Percentiles rank a stretch among this genome's conserved stretches.
phyloP scores from a whole-genome alignment of 176 grass and related monocot genomes.

The Rhynchospora pubera region DNA sequence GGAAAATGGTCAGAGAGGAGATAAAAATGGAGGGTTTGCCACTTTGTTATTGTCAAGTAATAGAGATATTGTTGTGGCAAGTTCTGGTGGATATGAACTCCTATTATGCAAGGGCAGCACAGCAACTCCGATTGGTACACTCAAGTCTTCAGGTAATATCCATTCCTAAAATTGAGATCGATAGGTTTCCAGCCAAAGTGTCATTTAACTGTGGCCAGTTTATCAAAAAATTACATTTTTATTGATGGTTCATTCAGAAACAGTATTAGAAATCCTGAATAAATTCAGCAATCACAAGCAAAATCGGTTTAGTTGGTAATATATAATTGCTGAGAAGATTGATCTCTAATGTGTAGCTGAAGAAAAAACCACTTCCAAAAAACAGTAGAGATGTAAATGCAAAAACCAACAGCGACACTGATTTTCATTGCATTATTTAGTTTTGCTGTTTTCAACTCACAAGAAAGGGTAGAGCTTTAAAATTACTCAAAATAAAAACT shows the following conservation, averaged over 20 bases:
- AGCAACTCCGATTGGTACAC: background rate
- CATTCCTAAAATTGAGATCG: background rate
- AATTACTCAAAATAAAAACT: background rate
- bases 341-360: background rate
- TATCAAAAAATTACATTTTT: background rate
- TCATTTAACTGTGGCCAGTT: background rate
- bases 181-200: background rate
- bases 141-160: background rate
- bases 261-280: background rate
- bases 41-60: conserved; percentile 15
- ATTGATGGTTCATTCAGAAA: background rate
- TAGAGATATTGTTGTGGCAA: conserved; percentile 19
- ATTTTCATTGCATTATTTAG: background rate
- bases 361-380: background rate
- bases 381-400: background rate
- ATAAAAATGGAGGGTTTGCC: conserved; percentile 16
- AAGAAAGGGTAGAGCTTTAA: background rate
- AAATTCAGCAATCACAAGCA: background rate
- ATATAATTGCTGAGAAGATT: background rate
- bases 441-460: background rate
- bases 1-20: background rate
- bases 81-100: conserved; percentile 18
- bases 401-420: background rate
- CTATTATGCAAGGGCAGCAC: conserved; percentile 19
- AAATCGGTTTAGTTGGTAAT: background rate